Base-by-base conservation (phyloP, 495 filamentous ascomycete genomes). In the Neurospora pannonica region DNA sequence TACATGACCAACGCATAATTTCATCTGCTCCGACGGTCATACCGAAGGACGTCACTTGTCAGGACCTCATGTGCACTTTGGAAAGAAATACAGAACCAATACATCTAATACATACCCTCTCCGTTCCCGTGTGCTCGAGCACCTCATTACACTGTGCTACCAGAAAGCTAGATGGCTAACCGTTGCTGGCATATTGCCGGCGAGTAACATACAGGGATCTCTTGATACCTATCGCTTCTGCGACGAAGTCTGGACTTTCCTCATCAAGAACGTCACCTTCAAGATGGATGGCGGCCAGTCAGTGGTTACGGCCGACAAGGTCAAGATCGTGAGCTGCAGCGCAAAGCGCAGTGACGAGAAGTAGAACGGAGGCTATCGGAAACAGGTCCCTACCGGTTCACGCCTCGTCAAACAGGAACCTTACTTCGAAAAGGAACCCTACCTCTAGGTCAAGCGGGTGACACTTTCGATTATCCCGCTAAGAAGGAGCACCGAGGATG, bases 151-250 rank as follows among this genome's bases (percentile, higher is more conserved):
- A 34, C 7, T 36, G 31, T 67, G 15, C 3, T 34, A 19, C 6
- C 3, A 34, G 15, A 34, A 19, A 17, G 6, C 15, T 36, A 17
- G 54, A 19, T 67, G 28, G 28, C 54, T 67, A 67, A 67, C 54
- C 17, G 7, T 67, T 31, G 54, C 28, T 67, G 54, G 54, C 54
- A 67, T 19, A 15, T 46, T 67, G 54, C 54, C 54, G 54, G 54
- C 54, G 54, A 67, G 31, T 34, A 67, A 67, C 54, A 34, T 31
- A 74, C 79, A 99, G 96, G 97, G 96, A 38, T 95, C 97, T 77
- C 90, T 99, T 69, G 96, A 99, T 82, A 99, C 97, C 38, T 99
- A 99, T 86, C 94, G 97, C 77, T 99, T 98, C 88, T 99, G 97
- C 86, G 97, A 99, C 83, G 97, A 99, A 85, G 97, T 99, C 72